Base-by-base conservation (phyloP, 768 basidiomycete species). In the Arthromyces matolae region DNA sequence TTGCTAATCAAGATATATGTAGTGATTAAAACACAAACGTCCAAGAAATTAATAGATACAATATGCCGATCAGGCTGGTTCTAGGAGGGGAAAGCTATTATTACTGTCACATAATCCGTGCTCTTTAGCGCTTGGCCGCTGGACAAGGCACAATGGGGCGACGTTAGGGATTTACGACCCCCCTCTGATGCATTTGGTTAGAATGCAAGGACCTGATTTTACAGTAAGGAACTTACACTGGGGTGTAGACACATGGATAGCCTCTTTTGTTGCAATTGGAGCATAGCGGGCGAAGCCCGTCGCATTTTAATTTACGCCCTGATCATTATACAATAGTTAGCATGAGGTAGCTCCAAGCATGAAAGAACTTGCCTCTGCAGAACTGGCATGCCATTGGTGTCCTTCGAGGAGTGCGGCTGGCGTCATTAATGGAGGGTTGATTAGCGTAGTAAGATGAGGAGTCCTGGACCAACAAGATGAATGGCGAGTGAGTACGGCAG, bases 271-370 rank as follows among this genome's bases (percentile, higher is more conserved):
- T 71, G 63, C 86, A 88, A 59, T 87, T 86, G 27, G 69, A 71
- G 61, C 86, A 88, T 28, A 77, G 76, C 2, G 83, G 83, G 23
- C 76, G 74, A 42, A 61, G 54, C 12, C 86, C 86, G 55, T 86
- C 83, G 59, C 86, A 88, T 64, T 86, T 87, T 45, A 88, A 62
- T 63, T 86, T 86, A 50, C 84, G 73, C 5, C 80, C 84, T 86
- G 54, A 49, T 24, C 36, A 23, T 23, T 23, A n/a, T 27, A 31
- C 31, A 4, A 16, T 12, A n/a, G 8, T 36, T 8, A 32, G 18
- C 14, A 4, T 10, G 25, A 1, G 25, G 1, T 20, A 16, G 10
- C 3, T 12, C 19, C 12, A 39, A 33, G 9, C 34, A 33, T 53
- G 19, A 22, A 19, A 43, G 8, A 36, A 41, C 65, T 47, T 54